These are phyloP conservation scores for Bathelium albidoporum DNA, from an alignment of 495 filamentous ascomycete genomes.

Conservation along the genomic window DNA sequence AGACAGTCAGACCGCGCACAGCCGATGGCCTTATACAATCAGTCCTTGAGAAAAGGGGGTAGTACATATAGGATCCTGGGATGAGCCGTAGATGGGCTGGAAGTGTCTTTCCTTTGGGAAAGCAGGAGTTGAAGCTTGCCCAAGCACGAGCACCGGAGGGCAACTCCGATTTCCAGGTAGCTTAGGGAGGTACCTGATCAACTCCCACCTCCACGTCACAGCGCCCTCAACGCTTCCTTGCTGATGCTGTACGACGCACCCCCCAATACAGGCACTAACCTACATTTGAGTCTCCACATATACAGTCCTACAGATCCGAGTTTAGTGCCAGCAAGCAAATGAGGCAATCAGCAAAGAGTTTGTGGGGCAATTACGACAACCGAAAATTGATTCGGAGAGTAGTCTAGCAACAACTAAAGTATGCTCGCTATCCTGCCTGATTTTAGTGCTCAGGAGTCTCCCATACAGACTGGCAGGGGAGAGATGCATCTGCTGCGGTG, in stretches of 20 bases:
- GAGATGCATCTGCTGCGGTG: not conserved
- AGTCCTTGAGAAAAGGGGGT: not conserved
- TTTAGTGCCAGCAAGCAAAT: no score
- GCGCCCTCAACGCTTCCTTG: no score
- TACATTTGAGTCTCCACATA: no score
- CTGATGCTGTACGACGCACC: not conserved
- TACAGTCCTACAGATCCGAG: no score
- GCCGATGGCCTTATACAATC: no score
- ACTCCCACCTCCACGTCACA: not conserved
- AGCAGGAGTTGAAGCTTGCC: constrained; percentile 1
- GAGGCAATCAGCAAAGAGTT: not conserved
- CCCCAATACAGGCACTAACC: not conserved
- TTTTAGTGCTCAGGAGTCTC: not conserved
- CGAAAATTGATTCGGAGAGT: no score
- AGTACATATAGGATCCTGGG: not conserved
- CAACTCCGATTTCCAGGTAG: not conserved
- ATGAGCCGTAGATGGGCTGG: not conserved
- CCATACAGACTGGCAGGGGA: not conserved
- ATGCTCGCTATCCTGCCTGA: not conserved
- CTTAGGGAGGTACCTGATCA: not conserved
- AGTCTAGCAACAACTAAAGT: no score
- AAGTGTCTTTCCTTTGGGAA: not conserved
- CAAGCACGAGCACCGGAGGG: no score
- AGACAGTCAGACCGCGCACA: no score
- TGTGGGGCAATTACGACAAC: not conserved